Conservation (phyloP, 106 monocot genomes). For the Dendrobium nobile region DNA sequence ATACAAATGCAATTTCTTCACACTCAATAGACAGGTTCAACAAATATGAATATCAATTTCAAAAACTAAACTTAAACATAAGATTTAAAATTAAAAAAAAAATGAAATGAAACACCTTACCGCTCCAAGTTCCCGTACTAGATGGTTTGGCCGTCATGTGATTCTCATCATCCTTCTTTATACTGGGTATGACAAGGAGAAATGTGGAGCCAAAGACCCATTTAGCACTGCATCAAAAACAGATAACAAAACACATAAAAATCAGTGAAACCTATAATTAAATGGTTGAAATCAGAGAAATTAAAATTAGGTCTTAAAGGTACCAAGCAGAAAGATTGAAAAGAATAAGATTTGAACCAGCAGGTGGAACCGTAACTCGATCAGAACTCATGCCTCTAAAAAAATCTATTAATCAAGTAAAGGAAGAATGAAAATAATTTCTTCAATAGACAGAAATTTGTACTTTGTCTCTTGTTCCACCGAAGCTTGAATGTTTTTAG, state of each 20-base stretch:
- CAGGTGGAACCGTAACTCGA: background rate
- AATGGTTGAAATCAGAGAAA: background rate
- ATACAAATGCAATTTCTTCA: no score
- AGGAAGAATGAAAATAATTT: background rate
- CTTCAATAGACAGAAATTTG: background rate
- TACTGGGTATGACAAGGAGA: background rate
- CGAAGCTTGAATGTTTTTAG: background rate
- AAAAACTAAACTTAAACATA: no score
- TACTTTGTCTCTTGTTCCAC: background rate
- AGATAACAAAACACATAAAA: background rate
- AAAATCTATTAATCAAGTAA: background rate
- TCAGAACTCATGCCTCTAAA: background rate
- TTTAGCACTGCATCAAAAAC: slow-evolving; percentile 4
- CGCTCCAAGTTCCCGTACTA: no score
- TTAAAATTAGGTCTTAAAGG: background rate
- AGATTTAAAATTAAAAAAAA: no score
- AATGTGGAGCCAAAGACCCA: background rate
- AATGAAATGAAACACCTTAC: no score
- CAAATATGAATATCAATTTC: no score
- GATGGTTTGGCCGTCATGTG: no score
- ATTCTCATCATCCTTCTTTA: background rate
- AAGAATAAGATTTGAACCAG: background rate
- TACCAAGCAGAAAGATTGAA: background rate
- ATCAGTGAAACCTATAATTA: background rate
- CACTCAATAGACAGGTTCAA: no score